These are phyloP conservation scores for Coniochaeta hoffmannii DNA, from an alignment of 2,329 filamentous ascomycete species.

Conservation along the genomic window DNA sequence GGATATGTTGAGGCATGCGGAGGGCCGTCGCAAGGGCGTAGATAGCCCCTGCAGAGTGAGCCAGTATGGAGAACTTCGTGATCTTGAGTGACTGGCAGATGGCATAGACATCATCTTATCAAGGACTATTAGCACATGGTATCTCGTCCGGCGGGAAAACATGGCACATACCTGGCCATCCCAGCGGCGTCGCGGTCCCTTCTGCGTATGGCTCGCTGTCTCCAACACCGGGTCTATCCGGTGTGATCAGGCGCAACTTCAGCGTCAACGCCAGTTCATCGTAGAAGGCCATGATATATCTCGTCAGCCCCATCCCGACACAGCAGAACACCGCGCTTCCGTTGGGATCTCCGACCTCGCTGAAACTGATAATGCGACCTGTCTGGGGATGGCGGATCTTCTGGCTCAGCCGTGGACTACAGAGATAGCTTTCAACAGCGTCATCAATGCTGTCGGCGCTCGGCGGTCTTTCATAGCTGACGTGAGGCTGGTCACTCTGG, in stretches of 20 bases:
- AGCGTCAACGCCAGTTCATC: constrained; percentile 88
- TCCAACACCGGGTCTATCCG: constrained; percentile 88
- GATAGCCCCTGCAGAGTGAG: constrained; percentile 95
- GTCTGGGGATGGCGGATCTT: constrained; percentile 82
- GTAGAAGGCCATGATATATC: constrained; percentile 95
- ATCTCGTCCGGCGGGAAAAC: not conserved
- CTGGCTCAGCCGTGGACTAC: constrained; percentile 76
- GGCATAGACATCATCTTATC: constrained; percentile 70
- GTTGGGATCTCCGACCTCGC: constrained; percentile 87
- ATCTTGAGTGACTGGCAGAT: constrained; percentile 91
- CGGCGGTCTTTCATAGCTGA: constrained; percentile 63
- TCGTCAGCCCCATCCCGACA: constrained; percentile 93
- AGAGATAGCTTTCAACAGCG: constrained; percentile 78
- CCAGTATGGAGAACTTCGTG: constrained; percentile 90
- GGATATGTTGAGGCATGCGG: constrained; percentile 92
- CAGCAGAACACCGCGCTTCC: constrained; percentile 94
- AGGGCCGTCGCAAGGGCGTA: constrained; percentile 93
- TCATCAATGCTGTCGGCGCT: constrained; percentile 85
- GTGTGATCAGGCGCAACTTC: constrained; percentile 83
- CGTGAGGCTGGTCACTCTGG: constrained; percentile 27
- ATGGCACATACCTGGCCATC: constrained; percentile 75
- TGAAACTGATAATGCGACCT: constrained; percentile 86
- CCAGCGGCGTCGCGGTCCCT: constrained; percentile 75
- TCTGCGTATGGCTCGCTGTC: constrained; percentile 82
- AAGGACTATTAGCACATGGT: constrained; percentile 18